phyloP scores from a whole-genome alignment of 805 yeast species.

The Spathaspora girioi region DNA sequence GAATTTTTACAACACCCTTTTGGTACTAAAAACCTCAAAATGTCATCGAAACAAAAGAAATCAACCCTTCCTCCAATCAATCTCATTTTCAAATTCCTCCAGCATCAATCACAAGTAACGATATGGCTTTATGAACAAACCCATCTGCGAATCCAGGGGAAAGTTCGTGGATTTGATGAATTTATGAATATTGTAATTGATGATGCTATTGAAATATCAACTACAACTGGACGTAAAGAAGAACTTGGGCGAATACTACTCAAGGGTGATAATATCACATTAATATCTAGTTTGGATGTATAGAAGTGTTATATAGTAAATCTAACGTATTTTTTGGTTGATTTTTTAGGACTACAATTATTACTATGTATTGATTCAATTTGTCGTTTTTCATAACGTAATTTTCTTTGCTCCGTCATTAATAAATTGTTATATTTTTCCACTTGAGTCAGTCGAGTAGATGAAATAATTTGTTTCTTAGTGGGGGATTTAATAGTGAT shows the following conservation, averaged over 20 bases:
- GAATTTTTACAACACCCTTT: not conserved
- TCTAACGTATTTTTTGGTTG: conserved; percentile 22
- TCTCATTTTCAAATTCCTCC: conserved; percentile 80
- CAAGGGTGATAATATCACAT: conserved; percentile 91
- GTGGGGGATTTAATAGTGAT: conserved; percentile 8
- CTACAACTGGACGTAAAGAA: conserved; percentile 46
- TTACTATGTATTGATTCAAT: conserved; percentile 8
- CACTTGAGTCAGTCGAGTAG: conserved; percentile 20
- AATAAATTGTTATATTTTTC: conserved; percentile 19
- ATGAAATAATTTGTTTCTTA: conserved; percentile 11
- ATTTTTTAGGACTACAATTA: not conserved
- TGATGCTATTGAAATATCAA: conserved; percentile 61
- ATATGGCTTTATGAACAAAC: conserved; percentile 91
- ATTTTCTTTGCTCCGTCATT: conserved; percentile 25
- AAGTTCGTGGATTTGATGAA: conserved; percentile 91
- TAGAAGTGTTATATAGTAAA: conserved; percentile 13
- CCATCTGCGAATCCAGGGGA: conserved; percentile 73
- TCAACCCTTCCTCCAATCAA: conserved; percentile 85
- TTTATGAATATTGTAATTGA: conserved; percentile 80
- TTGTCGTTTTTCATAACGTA: conserved; percentile 12
- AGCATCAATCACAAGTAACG: conserved; percentile 73
- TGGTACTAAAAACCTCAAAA: not conserved
- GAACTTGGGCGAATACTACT: conserved; percentile 72
- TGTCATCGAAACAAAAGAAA: conserved; percentile 17
- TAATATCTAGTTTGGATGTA: conserved; percentile 47